A percentile compares a stretch with the other conserved stretches of the same genome.
Conservation (phyloP, 2,329 filamentous ascomycete species). For the Albophoma yamanashiensis region DNA sequence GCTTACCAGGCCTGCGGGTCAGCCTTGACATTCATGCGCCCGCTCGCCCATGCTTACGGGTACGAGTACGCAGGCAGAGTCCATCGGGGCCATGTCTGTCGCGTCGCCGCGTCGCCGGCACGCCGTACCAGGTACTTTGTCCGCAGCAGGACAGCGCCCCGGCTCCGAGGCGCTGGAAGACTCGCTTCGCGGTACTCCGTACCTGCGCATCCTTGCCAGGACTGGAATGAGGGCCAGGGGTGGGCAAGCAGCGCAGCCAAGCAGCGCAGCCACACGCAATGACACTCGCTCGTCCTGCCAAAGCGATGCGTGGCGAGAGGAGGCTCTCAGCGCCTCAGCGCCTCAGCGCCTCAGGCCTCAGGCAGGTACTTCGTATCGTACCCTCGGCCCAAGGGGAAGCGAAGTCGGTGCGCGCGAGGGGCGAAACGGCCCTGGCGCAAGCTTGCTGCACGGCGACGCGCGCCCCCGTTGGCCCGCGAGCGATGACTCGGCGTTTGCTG, state of each 20-base stretch:
- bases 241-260: neutral
- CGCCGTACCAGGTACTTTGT: neutral
- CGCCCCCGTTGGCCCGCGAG: neutral
- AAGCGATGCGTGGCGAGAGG: neutral
- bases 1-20: neutral
- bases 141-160: slow-evolving; percentile 1
- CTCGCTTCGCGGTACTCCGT: neutral
- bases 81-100: neutral
- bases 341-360: too few species aligned
- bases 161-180: slow-evolving; percentile 3
- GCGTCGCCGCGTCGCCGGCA: neutral
- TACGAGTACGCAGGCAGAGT: neutral
- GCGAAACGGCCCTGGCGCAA: neutral
- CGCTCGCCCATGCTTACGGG: neutral
- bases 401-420: neutral
- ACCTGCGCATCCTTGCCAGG: slow-evolving; percentile 3
- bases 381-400: neutral
- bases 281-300: neutral
- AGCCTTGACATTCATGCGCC: neutral
- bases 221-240: slow-evolving; percentile 1
- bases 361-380: neutral
- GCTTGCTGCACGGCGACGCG: neutral
- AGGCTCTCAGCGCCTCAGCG: neutral
- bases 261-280: neutral
- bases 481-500: neutral